phyloP scores from a whole-genome alignment of 306 rosid species.

The Hylodesmum podocarpum region DNA sequence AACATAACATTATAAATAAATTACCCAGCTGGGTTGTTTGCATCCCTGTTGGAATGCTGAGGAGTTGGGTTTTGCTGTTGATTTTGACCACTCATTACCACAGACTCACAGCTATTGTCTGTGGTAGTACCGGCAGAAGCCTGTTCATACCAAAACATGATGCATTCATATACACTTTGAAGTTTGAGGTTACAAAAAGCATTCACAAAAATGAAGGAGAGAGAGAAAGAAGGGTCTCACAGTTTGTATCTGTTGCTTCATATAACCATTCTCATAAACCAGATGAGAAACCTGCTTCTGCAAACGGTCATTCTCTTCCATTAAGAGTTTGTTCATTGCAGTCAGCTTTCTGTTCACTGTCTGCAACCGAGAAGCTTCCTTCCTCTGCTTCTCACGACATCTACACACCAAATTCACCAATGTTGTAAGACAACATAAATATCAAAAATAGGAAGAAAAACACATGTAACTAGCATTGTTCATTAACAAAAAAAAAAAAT shows the following conservation, averaged over 20 bases:
- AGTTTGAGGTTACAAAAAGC: neutral
- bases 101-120: constrained; percentile 99
- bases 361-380: constrained; percentile 89
- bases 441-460: neutral
- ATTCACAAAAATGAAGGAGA: too few relatives aligned
- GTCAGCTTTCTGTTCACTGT: constrained; percentile 83
- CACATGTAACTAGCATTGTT: too few relatives aligned
- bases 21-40: constrained; percentile 99
- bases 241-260: constrained; percentile 77
- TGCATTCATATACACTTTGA: neutral
- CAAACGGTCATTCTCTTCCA: constrained; percentile 98
- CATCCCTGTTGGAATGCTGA: constrained; percentile 93
- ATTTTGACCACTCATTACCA: constrained; percentile 98
- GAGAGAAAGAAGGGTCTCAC: constrained; percentile 36
- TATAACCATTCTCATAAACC: constrained; percentile 89
- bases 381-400: constrained; percentile 98
- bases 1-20: neutral
- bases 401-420: constrained; percentile 31
- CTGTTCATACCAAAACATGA: constrained; percentile 32
- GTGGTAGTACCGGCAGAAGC: constrained; percentile 89
- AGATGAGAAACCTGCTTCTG: constrained; percentile 98
- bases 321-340: constrained; percentile 89
- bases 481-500: too few relatives aligned
- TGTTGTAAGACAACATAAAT: neutral
- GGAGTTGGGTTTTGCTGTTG: constrained; percentile 97